Percentiles rank a stretch among this genome's conserved stretches.
phyloP scores from a whole-genome alignment of 164 flowering plant species.

The Taxillus chinensis region DNA sequence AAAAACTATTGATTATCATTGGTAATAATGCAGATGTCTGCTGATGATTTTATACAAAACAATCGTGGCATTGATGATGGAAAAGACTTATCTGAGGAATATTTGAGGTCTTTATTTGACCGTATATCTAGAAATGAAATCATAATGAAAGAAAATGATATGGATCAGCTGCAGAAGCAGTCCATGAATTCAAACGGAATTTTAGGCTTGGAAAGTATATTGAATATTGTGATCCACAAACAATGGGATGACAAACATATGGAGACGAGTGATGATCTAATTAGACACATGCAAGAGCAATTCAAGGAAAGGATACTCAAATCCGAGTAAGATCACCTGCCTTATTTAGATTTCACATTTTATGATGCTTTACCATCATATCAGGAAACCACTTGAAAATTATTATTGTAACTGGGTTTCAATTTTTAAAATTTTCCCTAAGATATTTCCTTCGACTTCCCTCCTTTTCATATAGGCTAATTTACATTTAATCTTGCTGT shows the following conservation, averaged over 20 bases:
- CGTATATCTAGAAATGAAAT: slow-evolving; percentile 89
- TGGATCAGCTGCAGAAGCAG: slow-evolving; percentile 68
- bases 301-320: slow-evolving; percentile 97
- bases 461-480: no score
- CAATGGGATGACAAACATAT: slow-evolving; percentile 43
- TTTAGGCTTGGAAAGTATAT: slow-evolving; percentile 80
- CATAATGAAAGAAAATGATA: slow-evolving; percentile 88
- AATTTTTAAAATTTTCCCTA: no score
- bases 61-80: slow-evolving; percentile 99
- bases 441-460: no score
- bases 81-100: slow-evolving; percentile 92
- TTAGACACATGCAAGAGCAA: slow-evolving; percentile 96
- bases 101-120: slow-evolving; percentile 81
- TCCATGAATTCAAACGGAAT: slow-evolving; percentile 66
- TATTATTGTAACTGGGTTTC: no score
- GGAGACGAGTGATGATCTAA: slow-evolving; percentile 93
- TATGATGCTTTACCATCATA: no score
- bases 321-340: slow-evolving; percentile 69
- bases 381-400: no score
- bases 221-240: slow-evolving; percentile 89
- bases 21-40: slow-evolving; percentile 71
- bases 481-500: no score
- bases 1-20: no score
- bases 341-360: no score
- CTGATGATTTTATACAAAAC: slow-evolving; percentile 93